Percentiles rank a stretch among this genome's conserved stretches.
Evolutionary conservation across 345 rosid genomes (phyloP).

Genomic region (Zanthoxylum bungeanum): DNA sequence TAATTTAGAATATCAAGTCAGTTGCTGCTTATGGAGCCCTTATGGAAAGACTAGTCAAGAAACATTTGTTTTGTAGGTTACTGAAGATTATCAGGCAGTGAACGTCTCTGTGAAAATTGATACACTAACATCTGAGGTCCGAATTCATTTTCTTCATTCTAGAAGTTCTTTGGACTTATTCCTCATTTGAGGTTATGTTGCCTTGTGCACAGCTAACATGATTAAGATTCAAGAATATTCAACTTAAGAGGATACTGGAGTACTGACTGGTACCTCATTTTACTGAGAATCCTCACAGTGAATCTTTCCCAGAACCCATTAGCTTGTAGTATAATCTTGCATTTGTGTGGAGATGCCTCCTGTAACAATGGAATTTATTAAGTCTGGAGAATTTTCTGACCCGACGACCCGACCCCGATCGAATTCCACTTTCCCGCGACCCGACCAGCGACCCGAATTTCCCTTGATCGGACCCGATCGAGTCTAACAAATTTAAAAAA

Average conservation of each 20-base stretch:
- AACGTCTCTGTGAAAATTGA: slow-evolving; percentile 75
- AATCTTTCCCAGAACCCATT: not conserved
- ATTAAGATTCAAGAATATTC: slow-evolving; percentile 10
- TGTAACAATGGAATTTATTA: not conserved
- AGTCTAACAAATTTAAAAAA: too few species aligned
- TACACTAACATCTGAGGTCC: slow-evolving; percentile 69
- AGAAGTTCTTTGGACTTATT: slow-evolving; percentile 4
- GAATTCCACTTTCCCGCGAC: too few species aligned
- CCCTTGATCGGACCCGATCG: too few species aligned
- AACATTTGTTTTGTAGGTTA: slow-evolving; percentile 45
- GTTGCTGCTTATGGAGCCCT: slow-evolving; percentile 20
- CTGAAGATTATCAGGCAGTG: slow-evolving; percentile 74
- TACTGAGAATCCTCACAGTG: not conserved
- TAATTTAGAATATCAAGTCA: slow-evolving; percentile 32
- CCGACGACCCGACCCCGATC: too few species aligned
- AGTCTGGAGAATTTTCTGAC: not conserved
- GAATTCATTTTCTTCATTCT: slow-evolving; percentile 21
- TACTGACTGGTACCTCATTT: not conserved
- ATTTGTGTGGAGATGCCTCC: not conserved
- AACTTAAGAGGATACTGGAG: slow-evolving; percentile 1
- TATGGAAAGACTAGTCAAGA: slow-evolving; percentile 22
- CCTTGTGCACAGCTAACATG: not conserved
- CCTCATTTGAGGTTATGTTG: not conserved
- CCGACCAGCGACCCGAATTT: too few species aligned
- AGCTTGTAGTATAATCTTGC: not conserved